Evolutionary conservation across 208 protist species (phyloP).

Genomic region (Eutreptiella sp.): DNA sequence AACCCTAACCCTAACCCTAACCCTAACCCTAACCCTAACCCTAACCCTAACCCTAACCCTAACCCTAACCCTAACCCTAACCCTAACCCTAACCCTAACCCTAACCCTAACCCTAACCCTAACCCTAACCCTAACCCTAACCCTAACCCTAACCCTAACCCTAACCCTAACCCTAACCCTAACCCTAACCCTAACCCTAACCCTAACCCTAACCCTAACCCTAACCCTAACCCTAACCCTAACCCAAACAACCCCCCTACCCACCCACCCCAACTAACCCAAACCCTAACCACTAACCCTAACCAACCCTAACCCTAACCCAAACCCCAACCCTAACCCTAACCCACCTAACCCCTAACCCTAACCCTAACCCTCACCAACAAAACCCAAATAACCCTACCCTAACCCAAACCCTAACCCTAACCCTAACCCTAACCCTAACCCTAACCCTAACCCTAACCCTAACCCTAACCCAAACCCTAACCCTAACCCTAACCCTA

Average conservation of each 20-base stretch:
- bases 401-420: constrained; percentile 34
- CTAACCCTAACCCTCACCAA: constrained; percentile 43
- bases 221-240: constrained; percentile 7
- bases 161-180: constrained; percentile 7
- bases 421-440: constrained; percentile 34
- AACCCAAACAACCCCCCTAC: constrained; percentile 1
- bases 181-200: constrained; percentile 10
- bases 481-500: constrained; percentile 35
- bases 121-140: constrained; percentile 10
- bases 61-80: constrained; percentile 10
- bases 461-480: constrained; percentile 39
- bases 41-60: constrained; percentile 7
- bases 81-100: constrained; percentile 7
- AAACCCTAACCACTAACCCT: background rate
- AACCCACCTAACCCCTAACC: constrained; percentile 43
- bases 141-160: constrained; percentile 7
- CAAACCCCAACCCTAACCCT: constrained; percentile 44
- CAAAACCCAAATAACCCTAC: constrained; percentile 29
- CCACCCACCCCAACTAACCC: constrained; percentile 2
- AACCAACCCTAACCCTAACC: constrained; percentile 32
- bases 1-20: constrained; percentile 10
- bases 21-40: constrained; percentile 7
- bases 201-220: constrained; percentile 7
- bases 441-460: constrained; percentile 38
- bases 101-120: constrained; percentile 7